Evolutionary conservation across 352 stramenopile species (phyloP).

Genomic region (Phytophthora tubulina): DNA sequence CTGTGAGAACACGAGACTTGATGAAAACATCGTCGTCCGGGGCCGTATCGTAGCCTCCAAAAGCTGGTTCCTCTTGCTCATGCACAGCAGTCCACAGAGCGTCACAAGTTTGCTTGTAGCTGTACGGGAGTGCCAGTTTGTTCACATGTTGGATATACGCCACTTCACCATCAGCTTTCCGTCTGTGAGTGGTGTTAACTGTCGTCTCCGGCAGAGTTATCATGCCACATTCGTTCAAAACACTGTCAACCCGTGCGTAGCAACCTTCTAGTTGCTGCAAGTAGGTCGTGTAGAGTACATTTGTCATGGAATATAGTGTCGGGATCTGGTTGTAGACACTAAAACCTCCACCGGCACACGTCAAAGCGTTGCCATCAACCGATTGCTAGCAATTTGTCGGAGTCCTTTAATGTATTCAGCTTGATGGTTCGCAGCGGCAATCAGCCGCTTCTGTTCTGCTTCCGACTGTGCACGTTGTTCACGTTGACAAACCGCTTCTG

Average conservation of each 20-base stretch:
- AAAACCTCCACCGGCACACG: not conserved
- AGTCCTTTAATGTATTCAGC: conserved; percentile 22
- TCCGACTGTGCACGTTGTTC: conserved; percentile 14
- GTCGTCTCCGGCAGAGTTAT: conserved; percentile 18
- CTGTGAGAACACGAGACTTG: conserved; percentile 36
- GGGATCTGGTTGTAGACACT: not conserved
- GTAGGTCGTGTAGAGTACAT: conserved; percentile 21
- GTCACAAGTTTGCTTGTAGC: conserved; percentile 18
- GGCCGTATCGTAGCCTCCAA: conserved; percentile 1
- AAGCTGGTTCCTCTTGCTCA: conserved; percentile 7
- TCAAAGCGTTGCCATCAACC: not conserved
- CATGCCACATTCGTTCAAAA: conserved; percentile 27
- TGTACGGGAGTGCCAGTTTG: conserved; percentile 22
- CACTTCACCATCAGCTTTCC: conserved; percentile 11
- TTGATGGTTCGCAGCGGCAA: conserved; percentile 21
- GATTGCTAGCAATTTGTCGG: not conserved
- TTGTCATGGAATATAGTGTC: conserved; percentile 1
- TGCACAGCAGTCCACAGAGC: conserved; percentile 17
- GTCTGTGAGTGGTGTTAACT: conserved; percentile 8
- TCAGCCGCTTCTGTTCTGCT: conserved; percentile 20
- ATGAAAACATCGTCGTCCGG: conserved; percentile 38
- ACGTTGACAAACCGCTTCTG: conserved; percentile 4
- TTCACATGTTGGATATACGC: conserved; percentile 31
- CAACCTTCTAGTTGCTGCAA: conserved; percentile 34
- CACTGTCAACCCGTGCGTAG: conserved; percentile 20